Evolutionary conservation across 225 moss, liverwort and hornwort species (phyloP), one percentile per base, ranked within the genome.

Genomic region (Marchantia polymorpha): DNA sequence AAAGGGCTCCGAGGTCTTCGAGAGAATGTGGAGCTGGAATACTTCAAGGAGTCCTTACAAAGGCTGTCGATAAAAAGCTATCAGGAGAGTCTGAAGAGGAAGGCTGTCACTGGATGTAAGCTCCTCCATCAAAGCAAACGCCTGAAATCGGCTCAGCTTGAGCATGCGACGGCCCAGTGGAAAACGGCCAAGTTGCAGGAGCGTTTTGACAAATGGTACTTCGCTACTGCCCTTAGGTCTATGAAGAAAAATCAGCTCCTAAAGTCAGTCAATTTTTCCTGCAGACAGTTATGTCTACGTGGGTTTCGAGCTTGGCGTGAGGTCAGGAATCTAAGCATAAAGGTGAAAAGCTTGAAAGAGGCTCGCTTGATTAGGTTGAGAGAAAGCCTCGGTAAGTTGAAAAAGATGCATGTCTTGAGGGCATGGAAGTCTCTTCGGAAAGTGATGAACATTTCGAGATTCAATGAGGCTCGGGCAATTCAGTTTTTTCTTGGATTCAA

Each of bases 71-170:
- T 78, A 73, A 64, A 80, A 25, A 80, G 81, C 75, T 88, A 88
- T 61, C 74, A 88, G 25, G 74, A 83, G 39, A 80, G 58, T 25
- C 64, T 88, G 74, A 88, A 88, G 55, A 83, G 87, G 71, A 88
- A 88, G 56, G 82, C 80, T 53, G 80, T 88, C 27, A 84, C 68
- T 75, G 81, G 85, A 58, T 88, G 74, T 68, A 88, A 83, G 81
- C 71, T 85, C 74, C 78, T 83, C 39, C 64, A 83, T 39, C 70
- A 83, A 77, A 81, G 52, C 52, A 87, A 84, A 64, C 69, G 77
- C 6, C 71, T 83, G 65, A 88, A 83, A 60, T 50, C 80, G 50
- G 80, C 55, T 75, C 73, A 78, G 79, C 78, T 82, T 53, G 87
- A 83, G 55, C 70, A 80, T 4, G 83, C 83, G 31, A 67, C 70